Percentiles rank a stretch among this genome's conserved stretches.
Evolutionary conservation across 768 basidiomycete species (phyloP).

Genomic region (Trametes punicea): DNA sequence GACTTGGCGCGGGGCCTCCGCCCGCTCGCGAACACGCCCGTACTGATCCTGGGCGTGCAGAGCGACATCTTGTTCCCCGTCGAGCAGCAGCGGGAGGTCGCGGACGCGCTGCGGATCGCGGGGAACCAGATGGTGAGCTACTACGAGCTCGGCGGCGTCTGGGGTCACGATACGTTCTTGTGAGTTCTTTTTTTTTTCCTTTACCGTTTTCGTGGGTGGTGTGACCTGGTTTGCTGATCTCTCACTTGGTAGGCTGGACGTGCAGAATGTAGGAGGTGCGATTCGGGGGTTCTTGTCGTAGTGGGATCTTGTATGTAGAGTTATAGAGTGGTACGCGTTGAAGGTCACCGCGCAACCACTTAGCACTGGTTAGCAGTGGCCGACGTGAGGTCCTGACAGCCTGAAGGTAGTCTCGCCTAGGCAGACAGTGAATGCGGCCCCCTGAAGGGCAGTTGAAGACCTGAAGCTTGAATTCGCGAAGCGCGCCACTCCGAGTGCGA

Average conservation of each 20-base stretch:
- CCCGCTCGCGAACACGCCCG: slow-evolving; percentile 74
- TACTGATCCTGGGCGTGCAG: slow-evolving; percentile 89
- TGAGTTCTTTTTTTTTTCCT: slow-evolving; percentile 38
- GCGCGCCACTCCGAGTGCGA: too few species aligned
- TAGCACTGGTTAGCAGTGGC: too few species aligned
- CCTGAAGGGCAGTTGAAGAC: too few species aligned
- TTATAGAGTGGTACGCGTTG: too few species aligned
- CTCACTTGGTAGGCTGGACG: slow-evolving; percentile 57
- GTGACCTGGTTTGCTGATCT: neutral
- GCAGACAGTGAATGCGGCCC: too few species aligned
- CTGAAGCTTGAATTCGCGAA: too few species aligned
- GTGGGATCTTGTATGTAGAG: neutral
- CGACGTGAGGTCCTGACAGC: too few species aligned
- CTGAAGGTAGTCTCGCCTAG: too few species aligned
- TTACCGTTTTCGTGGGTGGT: neutral
- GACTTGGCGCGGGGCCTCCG: slow-evolving; percentile 76
- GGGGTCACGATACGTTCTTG: slow-evolving; percentile 99
- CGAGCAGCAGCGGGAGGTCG: slow-evolving; percentile 94
- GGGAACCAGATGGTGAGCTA: slow-evolving; percentile 90
- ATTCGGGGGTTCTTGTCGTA: slow-evolving; percentile 83
- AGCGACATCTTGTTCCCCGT: slow-evolving; percentile 96
- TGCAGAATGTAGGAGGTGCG: slow-evolving; percentile 86
- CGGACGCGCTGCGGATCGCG: slow-evolving; percentile 85
- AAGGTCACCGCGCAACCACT: neutral
- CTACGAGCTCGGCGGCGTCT: slow-evolving; percentile 98